Percentiles rank a stretch among this genome's conserved stretches.
Conservation (phyloP, 768 basidiomycete genomes). For the Phanerochaete carnosa region DNA sequence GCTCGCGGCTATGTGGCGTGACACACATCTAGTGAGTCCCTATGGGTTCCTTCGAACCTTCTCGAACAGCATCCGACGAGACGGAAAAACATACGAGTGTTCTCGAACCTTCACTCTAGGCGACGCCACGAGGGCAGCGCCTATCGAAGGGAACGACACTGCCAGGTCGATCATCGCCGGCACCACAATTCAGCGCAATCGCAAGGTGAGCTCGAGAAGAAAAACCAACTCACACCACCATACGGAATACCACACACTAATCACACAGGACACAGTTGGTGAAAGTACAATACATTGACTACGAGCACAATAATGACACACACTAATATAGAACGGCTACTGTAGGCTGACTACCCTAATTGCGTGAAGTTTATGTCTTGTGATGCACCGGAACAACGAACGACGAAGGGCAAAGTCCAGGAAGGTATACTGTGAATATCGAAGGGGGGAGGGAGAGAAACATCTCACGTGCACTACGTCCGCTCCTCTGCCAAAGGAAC, state of each 20-base stretch:
- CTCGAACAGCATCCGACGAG: neutral
- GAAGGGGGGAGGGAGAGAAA: conserved; percentile 24
- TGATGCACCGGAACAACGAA: conserved; percentile 5
- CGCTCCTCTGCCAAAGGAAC: conserved; percentile 24
- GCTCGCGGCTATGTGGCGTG: neutral
- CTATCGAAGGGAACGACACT: too few species aligned
- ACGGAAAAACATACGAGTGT: neutral
- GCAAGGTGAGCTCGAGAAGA: too few species aligned
- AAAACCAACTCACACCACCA: too few species aligned
- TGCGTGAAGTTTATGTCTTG: neutral
- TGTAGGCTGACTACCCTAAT: conserved; percentile 7
- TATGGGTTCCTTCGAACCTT: neutral
- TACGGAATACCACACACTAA: neutral
- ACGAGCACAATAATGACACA: conserved; percentile 14
- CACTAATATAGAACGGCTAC: conserved; percentile 13
- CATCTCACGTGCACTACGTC: conserved; percentile 37
- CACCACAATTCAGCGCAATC: too few species aligned
- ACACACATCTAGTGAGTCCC: neutral
- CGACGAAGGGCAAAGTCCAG: neutral
- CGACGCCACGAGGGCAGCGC: neutral
- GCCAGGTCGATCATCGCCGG: too few species aligned
- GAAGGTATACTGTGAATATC: conserved; percentile 1
- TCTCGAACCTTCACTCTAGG: neutral
- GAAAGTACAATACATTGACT: conserved; percentile 10
- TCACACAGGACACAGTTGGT: neutral